Percentiles rank a stretch among this genome's conserved stretches.
Evolutionary conservation across 768 basidiomycete species (phyloP).

Genomic region (Gloeostereum incarnatum): DNA sequence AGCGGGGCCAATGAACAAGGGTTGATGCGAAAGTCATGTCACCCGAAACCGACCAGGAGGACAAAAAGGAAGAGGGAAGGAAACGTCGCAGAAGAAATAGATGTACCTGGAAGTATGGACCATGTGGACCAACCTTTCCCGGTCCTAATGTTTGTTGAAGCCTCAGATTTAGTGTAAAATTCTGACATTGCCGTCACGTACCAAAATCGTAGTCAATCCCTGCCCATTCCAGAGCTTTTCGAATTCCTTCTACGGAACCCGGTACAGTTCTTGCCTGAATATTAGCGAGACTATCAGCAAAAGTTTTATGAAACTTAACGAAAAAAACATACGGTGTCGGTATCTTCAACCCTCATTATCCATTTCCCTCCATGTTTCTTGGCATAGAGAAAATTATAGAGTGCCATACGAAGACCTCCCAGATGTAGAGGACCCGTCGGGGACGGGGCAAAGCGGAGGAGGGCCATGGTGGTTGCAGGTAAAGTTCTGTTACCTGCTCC

Average conservation of each 20-base stretch:
- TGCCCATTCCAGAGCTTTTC: constrained; percentile 78
- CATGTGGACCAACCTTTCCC: constrained; percentile 62
- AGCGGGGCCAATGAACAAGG: too few species aligned
- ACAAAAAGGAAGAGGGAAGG: too few species aligned
- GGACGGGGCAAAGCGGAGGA: constrained; percentile 92
- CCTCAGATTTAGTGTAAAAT: neutral
- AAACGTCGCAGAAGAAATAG: too few species aligned
- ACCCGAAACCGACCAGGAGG: too few species aligned
- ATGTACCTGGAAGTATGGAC: constrained; percentile 88
- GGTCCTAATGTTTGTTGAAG: constrained; percentile 45
- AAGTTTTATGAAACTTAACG: neutral
- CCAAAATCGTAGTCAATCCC: constrained; percentile 90
- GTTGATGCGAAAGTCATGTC: too few species aligned
- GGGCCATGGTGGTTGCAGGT: constrained; percentile 34
- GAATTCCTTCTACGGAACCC: constrained; percentile 77
- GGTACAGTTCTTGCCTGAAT: constrained; percentile 75
- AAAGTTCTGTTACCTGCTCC: too few species aligned
- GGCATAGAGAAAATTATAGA: constrained; percentile 88
- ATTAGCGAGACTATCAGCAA: neutral
- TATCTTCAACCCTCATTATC: constrained; percentile 92
- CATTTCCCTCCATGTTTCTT: constrained; percentile 78
- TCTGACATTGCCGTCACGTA: too few species aligned
- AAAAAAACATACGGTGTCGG: constrained; percentile 64
- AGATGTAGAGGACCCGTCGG: constrained; percentile 93
- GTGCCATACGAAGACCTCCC: constrained; percentile 87